These are phyloP conservation scores for Mrakia gelida DNA, from an alignment of 768 basidiomycete species.

Conservation along the genomic window DNA sequence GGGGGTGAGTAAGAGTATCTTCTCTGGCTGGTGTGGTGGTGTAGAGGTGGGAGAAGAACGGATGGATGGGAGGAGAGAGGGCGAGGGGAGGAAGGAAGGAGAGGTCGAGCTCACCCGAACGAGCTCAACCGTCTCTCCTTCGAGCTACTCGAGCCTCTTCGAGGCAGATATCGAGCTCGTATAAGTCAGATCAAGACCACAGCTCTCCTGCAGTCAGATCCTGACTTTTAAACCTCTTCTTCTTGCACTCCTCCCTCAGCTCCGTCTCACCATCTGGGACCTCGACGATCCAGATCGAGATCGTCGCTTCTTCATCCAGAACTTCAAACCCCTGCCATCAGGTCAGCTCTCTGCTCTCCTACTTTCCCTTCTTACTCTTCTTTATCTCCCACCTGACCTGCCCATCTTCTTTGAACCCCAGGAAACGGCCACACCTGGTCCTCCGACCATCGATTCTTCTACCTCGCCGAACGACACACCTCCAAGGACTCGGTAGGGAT, in stretches of 20 bases:
- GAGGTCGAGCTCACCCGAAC: neutral
- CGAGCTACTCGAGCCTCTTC: neutral
- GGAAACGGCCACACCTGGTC: conserved; percentile 57
- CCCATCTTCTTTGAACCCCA: conserved; percentile 8
- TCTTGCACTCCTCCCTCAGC: conserved; percentile 49
- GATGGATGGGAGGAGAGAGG: neutral
- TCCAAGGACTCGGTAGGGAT: conserved; percentile 82
- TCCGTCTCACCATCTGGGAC: conserved; percentile 67
- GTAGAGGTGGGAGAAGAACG: neutral
- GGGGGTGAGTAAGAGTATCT: conserved; percentile 61
- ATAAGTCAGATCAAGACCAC: neutral
- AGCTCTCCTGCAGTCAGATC: neutral
- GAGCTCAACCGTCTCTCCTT: neutral
- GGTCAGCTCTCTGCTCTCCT: conserved; percentile 32
- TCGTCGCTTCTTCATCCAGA: conserved; percentile 22
- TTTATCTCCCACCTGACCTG: neutral
- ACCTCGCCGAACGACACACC: conserved; percentile 81
- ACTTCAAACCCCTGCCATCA: conserved; percentile 39
- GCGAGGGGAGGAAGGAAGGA: neutral
- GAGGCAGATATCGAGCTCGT: neutral
- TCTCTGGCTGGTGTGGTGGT: neutral
- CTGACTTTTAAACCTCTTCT: conserved; percentile 8
- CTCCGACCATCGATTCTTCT: conserved; percentile 78
- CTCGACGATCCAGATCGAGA: conserved; percentile 17
- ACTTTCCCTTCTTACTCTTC: neutral